These are phyloP conservation scores for Vigna mungo DNA, from an alignment of 306 rosid species.

Conservation along the genomic window DNA sequence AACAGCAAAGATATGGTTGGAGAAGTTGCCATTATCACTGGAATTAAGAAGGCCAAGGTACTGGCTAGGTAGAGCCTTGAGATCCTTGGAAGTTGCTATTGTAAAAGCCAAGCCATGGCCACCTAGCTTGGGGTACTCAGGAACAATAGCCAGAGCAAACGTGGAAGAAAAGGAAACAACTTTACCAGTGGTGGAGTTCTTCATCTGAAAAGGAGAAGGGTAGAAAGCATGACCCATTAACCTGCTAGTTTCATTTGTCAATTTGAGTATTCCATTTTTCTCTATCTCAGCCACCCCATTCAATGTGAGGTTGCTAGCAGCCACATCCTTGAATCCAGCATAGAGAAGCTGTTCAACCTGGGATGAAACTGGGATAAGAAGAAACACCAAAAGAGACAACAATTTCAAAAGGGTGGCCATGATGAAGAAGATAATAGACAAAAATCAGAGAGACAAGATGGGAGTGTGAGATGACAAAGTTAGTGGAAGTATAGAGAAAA, in stretches of 20 bases:
- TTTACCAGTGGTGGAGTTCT: slow-evolving; percentile 62
- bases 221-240: slow-evolving; percentile 69
- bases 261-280: slow-evolving; percentile 57
- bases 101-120: slow-evolving; percentile 91
- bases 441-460: neutral
- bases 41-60: slow-evolving; percentile 77
- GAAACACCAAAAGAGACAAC: slow-evolving; percentile 37
- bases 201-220: slow-evolving; percentile 57
- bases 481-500: slow-evolving; percentile 3
- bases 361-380: slow-evolving; percentile 50
- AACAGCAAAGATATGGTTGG: slow-evolving; percentile 79
- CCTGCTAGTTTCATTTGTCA: slow-evolving; percentile 75
- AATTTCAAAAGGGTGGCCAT: slow-evolving; percentile 49
- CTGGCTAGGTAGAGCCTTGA: slow-evolving; percentile 73
- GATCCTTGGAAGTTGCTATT: slow-evolving; percentile 57
- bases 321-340: slow-evolving; percentile 62
- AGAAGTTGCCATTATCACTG: slow-evolving; percentile 60
- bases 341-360: slow-evolving; percentile 53
- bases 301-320: slow-evolving; percentile 60
- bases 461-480: slow-evolving; percentile 5
- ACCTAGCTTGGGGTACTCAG: slow-evolving; percentile 84
- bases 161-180: slow-evolving; percentile 78
- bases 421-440: neutral
- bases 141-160: slow-evolving; percentile 67
- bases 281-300: slow-evolving; percentile 61